Base-by-base conservation (phyloP, 2,329 filamentous ascomycete species). In the Gliomastix tumulicola region DNA sequence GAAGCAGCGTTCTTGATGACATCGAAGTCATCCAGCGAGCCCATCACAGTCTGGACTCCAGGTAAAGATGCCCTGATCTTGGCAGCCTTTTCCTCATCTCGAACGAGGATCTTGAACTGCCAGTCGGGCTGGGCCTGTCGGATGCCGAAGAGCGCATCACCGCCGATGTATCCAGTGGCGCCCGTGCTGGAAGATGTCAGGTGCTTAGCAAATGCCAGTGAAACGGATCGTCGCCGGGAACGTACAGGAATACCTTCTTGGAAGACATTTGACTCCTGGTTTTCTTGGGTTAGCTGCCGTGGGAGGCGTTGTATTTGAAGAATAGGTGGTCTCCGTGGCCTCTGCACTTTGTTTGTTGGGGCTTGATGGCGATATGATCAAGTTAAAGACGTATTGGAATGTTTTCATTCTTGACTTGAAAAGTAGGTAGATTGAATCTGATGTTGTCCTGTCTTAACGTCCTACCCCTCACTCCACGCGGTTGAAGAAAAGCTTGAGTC, bases 11-110 rank as follows among this genome's bases (percentile, higher is more conserved):
- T 38, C 20, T 50, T 41, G 12, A 63, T 41, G 12, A 56, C 37
- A 1, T 49, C 41, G 2, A 46, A 47, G 15, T 60, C 50, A 30
- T 62, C 59, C 6, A 63, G 43, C 0, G 49, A 44, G 8, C 60
- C 60, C 1, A 57, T 30, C 1, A 61, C 53, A 7, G 50, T 28
- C 33, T 47, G 49, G 15, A 49, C 44, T 1, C 44, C 44, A 3
- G 54, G 50, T 19, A 48, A 56, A 2, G 19, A 10, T 15, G 21
- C 16, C 20, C 28, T 13, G 8, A 36, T 21, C 34, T 27, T 17
- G 15, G 27, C 11, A 19, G 34, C 34, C 34, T 36, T 36, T 7
- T 30, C 11, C n/a, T 30, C 12, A 18, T 17, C n/a, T 13, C 34
- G 21, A 9, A 36, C 25, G 5, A 36, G 22, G 21, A 36, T 19